Evolutionary conservation across 495 filamentous ascomycete genomes (phyloP).

Genomic region (Tuber microsphaerosporum): DNA sequence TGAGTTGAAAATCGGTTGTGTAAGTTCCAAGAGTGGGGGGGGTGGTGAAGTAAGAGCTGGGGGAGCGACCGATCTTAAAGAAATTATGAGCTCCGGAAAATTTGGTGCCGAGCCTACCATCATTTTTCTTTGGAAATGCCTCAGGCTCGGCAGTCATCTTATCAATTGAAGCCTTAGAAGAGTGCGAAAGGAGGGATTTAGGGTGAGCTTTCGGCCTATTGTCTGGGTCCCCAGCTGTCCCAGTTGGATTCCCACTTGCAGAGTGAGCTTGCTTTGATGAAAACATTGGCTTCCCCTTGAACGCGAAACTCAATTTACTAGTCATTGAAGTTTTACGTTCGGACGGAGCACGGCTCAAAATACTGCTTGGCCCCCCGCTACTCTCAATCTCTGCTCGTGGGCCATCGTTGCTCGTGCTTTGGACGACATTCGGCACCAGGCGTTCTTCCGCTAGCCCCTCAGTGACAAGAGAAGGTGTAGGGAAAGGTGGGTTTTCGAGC

Average conservation of each 20-base stretch:
- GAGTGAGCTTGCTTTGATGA: neutral
- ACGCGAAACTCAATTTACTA: neutral
- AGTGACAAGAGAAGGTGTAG: neutral
- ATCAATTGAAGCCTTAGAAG: neutral
- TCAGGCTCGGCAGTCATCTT: neutral
- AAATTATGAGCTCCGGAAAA: neutral
- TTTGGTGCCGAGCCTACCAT: neutral
- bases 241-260: neutral
- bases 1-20: neutral
- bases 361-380: neutral
- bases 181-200: neutral
- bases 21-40: neutral
- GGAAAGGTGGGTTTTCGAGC: no score
- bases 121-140: neutral
- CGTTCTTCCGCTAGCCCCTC: neutral
- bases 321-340: neutral
- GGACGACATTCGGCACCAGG: rapidly evolving
- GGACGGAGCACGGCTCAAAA: neutral
- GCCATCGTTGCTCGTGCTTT: rapidly evolving
- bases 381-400: neutral
- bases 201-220: neutral
- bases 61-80: neutral
- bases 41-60: neutral
- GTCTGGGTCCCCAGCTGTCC: neutral
- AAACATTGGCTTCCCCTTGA: neutral